Percentiles rank a stretch among this genome's conserved stretches.
Conservation (phyloP, 192 early-diverging fungal species). For the Glomus cerebriforme region DNA sequence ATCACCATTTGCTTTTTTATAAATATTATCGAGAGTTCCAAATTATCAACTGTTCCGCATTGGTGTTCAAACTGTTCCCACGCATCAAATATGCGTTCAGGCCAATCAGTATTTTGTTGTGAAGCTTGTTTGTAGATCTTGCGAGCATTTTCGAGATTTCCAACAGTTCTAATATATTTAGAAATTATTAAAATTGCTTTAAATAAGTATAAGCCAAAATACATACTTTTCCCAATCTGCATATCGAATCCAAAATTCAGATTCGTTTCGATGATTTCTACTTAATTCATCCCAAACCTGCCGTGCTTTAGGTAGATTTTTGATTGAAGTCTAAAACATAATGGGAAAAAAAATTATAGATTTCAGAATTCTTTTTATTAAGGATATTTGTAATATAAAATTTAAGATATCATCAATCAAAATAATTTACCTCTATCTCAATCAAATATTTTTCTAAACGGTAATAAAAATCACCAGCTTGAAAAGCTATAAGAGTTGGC, state of each 20-base stretch:
- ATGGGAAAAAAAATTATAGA: background rate
- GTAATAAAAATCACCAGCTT: slow-evolving; percentile 42
- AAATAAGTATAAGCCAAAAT: background rate
- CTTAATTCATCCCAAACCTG: slow-evolving; percentile 43
- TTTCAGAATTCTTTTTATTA: background rate
- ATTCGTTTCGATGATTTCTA: slow-evolving; percentile 32
- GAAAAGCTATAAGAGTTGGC: slow-evolving; percentile 31
- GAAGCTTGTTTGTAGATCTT: slow-evolving; percentile 37
- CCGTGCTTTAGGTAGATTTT: slow-evolving; percentile 34
- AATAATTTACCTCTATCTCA: slow-evolving; percentile 34
- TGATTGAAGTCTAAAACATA: slow-evolving; percentile 28
- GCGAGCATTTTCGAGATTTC: slow-evolving; percentile 28
- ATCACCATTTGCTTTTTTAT: slow-evolving; percentile 16
- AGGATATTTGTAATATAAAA: too few species aligned
- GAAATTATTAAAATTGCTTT: background rate
- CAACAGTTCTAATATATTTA: slow-evolving; percentile 1
- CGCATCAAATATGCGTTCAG: slow-evolving; percentile 40
- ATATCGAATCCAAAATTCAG: slow-evolving; percentile 44
- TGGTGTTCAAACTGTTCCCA: slow-evolving; percentile 44
- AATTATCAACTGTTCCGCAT: slow-evolving; percentile 31
- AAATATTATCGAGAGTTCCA: slow-evolving; percentile 27
- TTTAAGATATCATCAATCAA: background rate
- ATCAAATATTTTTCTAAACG: slow-evolving; percentile 47
- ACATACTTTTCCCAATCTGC: slow-evolving; percentile 42
- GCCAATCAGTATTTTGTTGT: slow-evolving; percentile 40